Base-by-base conservation (phyloP, 108 stramenopile genomes). In the Discostella stelligeroides region DNA sequence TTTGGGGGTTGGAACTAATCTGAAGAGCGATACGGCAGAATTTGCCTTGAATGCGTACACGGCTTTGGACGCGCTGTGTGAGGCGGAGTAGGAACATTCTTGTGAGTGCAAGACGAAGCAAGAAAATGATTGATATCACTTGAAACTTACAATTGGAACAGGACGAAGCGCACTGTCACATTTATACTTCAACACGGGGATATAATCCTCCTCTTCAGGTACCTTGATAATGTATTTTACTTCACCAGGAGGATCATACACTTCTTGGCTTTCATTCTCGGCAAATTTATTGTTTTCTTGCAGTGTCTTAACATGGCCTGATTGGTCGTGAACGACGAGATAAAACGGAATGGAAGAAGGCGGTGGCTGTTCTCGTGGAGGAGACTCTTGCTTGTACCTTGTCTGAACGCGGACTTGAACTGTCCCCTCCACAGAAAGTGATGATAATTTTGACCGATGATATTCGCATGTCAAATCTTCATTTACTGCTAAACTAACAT, bases 391-490 rank as follows among this genome's bases (percentile, higher is more conserved):
- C 27, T 61, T 45, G 49, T 63, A 55, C 28, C 60, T 45, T 37
- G 56, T 43, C 47, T 68, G 56, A 8, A 68, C 55, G 51, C 77
- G 63, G 23, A 84, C 88, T 64, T 95, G 93, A 7, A 95, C 55
- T 12, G 90, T 85, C 18, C 93, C 93, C 65, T 95, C 90, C 29
- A 95, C 88, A 2, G 80, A 75, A 30, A 88, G 87, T 2, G 85
- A 77, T 1, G 88, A 85, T 51, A 95, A 69, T 62, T 90, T 90
- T 3, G 89, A 90, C 21, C 79, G 41, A 39, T 87, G 88, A 67
- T 95, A 95, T 41, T 87, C 88, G 69, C 93, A 95, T 20, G 89
- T 88, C 27, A 95, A 56, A 75, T 95, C 93, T 79, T 95, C 93
- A 67, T 90, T 95, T 57, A 95, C 68, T 1, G 93, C 93, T 70